phyloP scores from a whole-genome alignment of 129 eudicot species.

The Ambrosia artemisiifolia region DNA sequence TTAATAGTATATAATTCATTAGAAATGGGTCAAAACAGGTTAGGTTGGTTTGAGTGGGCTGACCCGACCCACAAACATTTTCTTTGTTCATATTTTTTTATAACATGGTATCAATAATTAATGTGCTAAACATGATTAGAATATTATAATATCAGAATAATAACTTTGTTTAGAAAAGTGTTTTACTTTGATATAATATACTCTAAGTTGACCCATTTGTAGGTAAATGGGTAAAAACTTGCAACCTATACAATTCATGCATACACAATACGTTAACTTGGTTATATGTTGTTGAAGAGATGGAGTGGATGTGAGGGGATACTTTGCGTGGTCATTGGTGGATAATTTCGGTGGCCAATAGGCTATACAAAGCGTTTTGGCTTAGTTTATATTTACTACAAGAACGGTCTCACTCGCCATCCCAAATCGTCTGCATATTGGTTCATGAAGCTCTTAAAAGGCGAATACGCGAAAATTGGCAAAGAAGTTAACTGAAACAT shows the following conservation, averaged over 20 bases:
- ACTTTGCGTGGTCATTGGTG: constrained; percentile 84
- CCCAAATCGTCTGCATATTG: constrained; percentile 71
- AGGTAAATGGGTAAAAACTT: too few species aligned
- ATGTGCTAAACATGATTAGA: too few species aligned
- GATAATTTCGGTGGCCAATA: constrained; percentile 74
- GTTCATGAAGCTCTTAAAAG: constrained; percentile 57
- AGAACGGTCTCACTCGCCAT: constrained; percentile 58
- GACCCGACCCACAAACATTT: neutral
- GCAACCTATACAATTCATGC: too few species aligned
- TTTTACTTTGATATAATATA: too few species aligned
- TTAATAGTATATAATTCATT: neutral
- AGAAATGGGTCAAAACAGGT: neutral
- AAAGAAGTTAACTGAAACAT: constrained; percentile 38
- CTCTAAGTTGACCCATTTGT: too few species aligned
- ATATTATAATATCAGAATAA: too few species aligned
- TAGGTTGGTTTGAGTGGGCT: neutral
- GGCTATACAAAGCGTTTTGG: constrained; percentile 82
- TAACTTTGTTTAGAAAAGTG: too few species aligned
- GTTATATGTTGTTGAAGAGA: constrained; percentile 45
- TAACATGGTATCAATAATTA: too few species aligned
- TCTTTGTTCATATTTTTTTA: neutral
- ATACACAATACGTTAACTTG: too few species aligned
- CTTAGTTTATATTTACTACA: constrained; percentile 58
- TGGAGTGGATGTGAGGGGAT: constrained; percentile 63
- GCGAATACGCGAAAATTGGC: constrained; percentile 47